Evolutionary conservation across 192 early-diverging fungal species (phyloP).

Genomic region (Polychytrium aggregatum): DNA sequence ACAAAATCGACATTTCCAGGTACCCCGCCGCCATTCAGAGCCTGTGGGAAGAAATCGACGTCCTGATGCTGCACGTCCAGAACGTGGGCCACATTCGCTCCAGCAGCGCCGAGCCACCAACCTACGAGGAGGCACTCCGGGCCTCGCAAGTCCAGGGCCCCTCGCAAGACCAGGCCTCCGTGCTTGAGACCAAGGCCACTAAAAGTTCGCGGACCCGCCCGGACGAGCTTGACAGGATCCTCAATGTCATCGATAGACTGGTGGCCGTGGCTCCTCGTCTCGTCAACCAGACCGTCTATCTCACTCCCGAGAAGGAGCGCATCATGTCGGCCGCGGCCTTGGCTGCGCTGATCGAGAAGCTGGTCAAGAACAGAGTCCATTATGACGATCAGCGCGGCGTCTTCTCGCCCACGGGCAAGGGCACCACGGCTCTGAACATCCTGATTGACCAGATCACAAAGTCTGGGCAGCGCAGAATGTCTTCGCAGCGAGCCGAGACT

Average conservation of each 20-base stretch:
- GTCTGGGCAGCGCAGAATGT: slow-evolving; percentile 19
- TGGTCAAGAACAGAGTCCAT: slow-evolving; percentile 17
- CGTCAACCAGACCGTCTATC: slow-evolving; percentile 16
- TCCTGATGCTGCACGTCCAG: slow-evolving; percentile 22
- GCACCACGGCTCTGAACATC: slow-evolving; percentile 8
- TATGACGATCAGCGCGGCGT: slow-evolving; percentile 11
- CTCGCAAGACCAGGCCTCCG: too few species aligned
- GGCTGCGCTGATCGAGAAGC: slow-evolving; percentile 16
- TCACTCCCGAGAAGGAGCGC: slow-evolving; percentile 18
- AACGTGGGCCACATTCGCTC: too few species aligned
- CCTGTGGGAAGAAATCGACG: slow-evolving; percentile 24
- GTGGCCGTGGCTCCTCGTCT: slow-evolving; percentile 18
- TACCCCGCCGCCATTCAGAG: too few species aligned
- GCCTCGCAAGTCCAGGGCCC: too few species aligned
- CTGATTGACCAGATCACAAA: slow-evolving; percentile 24
- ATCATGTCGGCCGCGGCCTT: slow-evolving; percentile 25
- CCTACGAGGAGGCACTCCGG: too few species aligned
- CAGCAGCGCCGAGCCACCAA: too few species aligned
- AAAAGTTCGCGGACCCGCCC: too few species aligned
- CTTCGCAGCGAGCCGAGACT: slow-evolving; percentile 18
- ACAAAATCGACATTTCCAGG: too few species aligned
- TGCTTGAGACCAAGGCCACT: too few species aligned
- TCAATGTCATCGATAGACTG: slow-evolving; percentile 24
- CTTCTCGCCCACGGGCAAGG: neutral
- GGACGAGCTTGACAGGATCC: slow-evolving; percentile 13